Evolutionary conservation across 176 grass and related monocot genomes (phyloP).

Genomic region (Paspalum notatum): DNA sequence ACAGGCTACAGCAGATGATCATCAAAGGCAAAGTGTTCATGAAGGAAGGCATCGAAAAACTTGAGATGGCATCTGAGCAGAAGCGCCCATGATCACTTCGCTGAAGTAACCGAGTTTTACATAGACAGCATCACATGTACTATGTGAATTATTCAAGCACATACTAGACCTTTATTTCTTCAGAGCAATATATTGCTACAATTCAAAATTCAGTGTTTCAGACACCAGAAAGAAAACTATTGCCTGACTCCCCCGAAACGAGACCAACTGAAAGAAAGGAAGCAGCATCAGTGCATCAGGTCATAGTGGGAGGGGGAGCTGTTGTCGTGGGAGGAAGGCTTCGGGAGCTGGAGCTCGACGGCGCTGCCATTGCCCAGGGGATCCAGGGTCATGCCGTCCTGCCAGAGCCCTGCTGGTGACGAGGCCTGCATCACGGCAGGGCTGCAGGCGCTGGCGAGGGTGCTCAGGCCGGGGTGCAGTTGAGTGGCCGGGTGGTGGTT

Average conservation of each 20-base stretch:
- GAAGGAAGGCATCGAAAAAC: not conserved
- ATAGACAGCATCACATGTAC: not conserved
- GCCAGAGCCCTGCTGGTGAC: constrained; percentile 40
- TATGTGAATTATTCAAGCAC: constrained; percentile 35
- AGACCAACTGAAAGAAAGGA: not conserved
- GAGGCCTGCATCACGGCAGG: constrained; percentile 32
- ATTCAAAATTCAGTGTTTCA: not conserved
- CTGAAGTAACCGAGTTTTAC: constrained; percentile 1
- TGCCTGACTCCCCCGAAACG: too few species aligned
- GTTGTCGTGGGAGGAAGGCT: not conserved
- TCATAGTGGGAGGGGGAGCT: not conserved
- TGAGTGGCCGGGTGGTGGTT: constrained; percentile 27
- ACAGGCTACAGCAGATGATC: not conserved
- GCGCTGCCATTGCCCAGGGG: not conserved
- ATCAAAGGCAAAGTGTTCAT: not conserved
- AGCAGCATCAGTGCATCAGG: constrained; percentile 40
- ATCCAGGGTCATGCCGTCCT: not conserved
- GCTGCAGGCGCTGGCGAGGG: constrained; percentile 23
- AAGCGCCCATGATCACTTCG: not conserved
- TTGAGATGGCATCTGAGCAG: not conserved
- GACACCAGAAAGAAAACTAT: not conserved
- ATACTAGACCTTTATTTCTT: constrained; percentile 25
- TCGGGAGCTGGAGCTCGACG: constrained; percentile 11
- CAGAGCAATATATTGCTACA: not conserved
- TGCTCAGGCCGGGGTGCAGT: constrained; percentile 31